A percentile compares a stretch with the other conserved stretches of the same genome.
phyloP scores from a whole-genome alignment of 768 basidiomycete species.

The Sarcomyxa edulis region DNA sequence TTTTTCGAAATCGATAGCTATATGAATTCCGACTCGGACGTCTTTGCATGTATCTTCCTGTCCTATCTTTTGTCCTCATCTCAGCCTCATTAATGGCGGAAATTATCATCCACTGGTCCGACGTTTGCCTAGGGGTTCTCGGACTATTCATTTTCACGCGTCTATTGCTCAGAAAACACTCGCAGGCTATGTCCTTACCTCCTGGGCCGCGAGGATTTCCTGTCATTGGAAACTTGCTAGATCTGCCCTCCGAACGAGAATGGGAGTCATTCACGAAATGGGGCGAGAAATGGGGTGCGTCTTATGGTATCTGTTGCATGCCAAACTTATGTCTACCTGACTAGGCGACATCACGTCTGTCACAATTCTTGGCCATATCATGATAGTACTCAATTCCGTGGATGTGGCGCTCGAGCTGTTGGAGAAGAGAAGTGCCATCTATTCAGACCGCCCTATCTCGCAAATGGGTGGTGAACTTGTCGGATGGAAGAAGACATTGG shows the following conservation, averaged over 20 bases:
- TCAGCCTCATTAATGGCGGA: too few relatives aligned
- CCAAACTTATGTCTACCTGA: neutral
- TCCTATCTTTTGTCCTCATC: too few relatives aligned
- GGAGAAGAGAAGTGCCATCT: slow-evolving; percentile 16
- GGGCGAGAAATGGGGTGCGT: slow-evolving; percentile 26
- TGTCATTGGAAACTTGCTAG: slow-evolving; percentile 28
- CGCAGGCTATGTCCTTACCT: slow-evolving; percentile 17
- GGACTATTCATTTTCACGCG: neutral
- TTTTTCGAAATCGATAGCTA: too few relatives aligned
- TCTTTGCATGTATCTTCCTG: too few relatives aligned
- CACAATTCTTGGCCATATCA: slow-evolving; percentile 3
- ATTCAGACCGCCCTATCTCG: slow-evolving; percentile 22
- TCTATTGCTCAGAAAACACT: slow-evolving; percentile 1
- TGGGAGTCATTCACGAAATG: slow-evolving; percentile 26
- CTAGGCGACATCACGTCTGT: slow-evolving; percentile 7
- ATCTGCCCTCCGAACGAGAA: slow-evolving; percentile 17
- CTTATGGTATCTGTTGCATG: neutral
- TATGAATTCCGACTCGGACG: too few relatives aligned
- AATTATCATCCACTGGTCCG: neutral
- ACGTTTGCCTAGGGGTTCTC: slow-evolving; percentile 2
- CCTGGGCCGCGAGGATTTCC: slow-evolving; percentile 34
- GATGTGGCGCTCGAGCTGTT: slow-evolving; percentile 9
- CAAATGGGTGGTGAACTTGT: slow-evolving; percentile 32
- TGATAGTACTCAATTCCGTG: slow-evolving; percentile 6
- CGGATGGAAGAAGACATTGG: slow-evolving; percentile 26